These are phyloP conservation scores for Suillus sp. DNA, from an alignment of 768 basidiomycete species.

Conservation along the genomic window DNA sequence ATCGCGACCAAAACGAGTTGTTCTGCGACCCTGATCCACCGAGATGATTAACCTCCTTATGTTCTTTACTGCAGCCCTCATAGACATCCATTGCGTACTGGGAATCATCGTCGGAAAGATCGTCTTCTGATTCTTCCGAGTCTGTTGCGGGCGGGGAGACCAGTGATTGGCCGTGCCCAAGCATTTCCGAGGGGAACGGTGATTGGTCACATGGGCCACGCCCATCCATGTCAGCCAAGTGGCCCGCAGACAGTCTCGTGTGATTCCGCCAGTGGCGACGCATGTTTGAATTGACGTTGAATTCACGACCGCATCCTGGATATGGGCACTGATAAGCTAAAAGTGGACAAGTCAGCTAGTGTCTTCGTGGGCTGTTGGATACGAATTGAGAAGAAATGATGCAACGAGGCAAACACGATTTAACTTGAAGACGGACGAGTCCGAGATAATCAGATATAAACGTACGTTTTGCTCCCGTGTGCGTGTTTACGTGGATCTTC, in stretches of 20 bases:
- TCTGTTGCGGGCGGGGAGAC: slow-evolving; percentile 35
- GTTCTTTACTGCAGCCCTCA: slow-evolving; percentile 6
- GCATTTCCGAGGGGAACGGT: slow-evolving; percentile 10
- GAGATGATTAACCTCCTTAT: slow-evolving; percentile 21
- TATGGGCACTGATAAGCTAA: slow-evolving; percentile 75
- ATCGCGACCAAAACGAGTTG: slow-evolving; percentile 14
- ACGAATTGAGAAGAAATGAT: slow-evolving; percentile 6
- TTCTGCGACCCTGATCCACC: slow-evolving; percentile 9
- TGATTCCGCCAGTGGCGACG: slow-evolving; percentile 78
- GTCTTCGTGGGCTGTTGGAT: background rate
- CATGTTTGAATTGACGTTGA: slow-evolving; percentile 88
- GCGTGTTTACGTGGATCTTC: slow-evolving; percentile 45
- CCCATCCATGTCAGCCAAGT: slow-evolving; percentile 22
- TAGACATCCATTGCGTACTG: slow-evolving; percentile 25
- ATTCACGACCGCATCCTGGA: slow-evolving; percentile 73
- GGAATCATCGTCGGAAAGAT: slow-evolving; percentile 30
- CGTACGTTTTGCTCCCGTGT: slow-evolving; percentile 42
- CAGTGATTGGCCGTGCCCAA: slow-evolving; percentile 19
- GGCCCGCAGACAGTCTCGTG: slow-evolving; percentile 29
- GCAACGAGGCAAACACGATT: slow-evolving; percentile 9
- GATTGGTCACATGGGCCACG: slow-evolving; percentile 19
- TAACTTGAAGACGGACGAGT: background rate
- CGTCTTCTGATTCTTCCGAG: slow-evolving; percentile 22
- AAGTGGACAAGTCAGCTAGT: slow-evolving; percentile 20
- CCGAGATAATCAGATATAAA: slow-evolving; percentile 18